Evolutionary conservation across 495 filamentous ascomycete genomes (phyloP), one percentile per base, ranked within the genome.

Genomic region (Penicillium soppii): DNA sequence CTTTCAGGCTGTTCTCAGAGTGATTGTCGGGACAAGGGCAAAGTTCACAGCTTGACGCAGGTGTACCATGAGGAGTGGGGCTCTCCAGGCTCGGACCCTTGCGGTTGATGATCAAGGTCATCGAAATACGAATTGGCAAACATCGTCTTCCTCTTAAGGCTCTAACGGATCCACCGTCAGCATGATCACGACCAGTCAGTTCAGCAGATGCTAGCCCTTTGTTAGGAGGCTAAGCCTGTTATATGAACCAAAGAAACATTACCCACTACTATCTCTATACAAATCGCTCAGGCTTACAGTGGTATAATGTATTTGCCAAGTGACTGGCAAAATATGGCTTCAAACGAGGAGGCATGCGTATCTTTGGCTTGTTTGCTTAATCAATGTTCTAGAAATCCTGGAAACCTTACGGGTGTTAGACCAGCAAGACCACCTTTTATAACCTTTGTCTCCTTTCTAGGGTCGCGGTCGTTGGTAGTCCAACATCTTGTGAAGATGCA

Each of bases 41-140:
- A 26, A 43, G 21, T 17, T 9, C 33, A 26, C 8, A 52, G 19
- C 42, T 9, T 45, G 46, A 32, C n/a, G 23, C 5, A 27, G 47
- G 56, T 0, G 52, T 55, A 46, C 39, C 44, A 15, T 21, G 42
- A 13, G 43, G 56, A 41, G 52, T 55, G 17, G 42, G 56, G 29
- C 2, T 49, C 47, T 5, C 6, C 17, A 2, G 21, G 12, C 5
- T 53, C 35, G 7, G 40, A 43, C 2, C 36, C 23, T 29, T 50
- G 10, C 6, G 35, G 25, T 9, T 40, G 15, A 40, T 15, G 30
- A 27, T 40, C 35, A 48, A 4, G 5, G 1, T 47, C 13, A 47
- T 47, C 12, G 12, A 20, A 20, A 47, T 25, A 37, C 20, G 30
- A 27, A 37, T 47, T 17, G 25, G 44, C 5, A 47, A 13, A 17